Evolutionary conservation across 2,329 filamentous ascomycete species (phyloP).

Genomic region (Capronia epimyces): DNA sequence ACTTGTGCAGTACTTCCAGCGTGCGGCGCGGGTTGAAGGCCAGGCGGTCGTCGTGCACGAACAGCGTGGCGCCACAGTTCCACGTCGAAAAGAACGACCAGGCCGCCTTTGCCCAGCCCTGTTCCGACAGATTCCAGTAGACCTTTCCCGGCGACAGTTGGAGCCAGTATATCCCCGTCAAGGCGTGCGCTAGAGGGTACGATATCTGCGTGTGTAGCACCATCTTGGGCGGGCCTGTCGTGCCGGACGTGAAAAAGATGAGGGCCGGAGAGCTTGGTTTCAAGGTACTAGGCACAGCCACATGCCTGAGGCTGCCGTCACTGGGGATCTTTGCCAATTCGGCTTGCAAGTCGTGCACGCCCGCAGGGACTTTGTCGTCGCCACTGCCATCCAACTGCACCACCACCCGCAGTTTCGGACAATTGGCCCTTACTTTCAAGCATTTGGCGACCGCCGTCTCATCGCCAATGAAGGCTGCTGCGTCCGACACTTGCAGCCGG

Average conservation of each 20-base stretch:
- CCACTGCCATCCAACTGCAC: slow-evolving; percentile 30
- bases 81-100: slow-evolving; percentile 40
- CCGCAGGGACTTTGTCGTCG: slow-evolving; percentile 13
- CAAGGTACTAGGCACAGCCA: slow-evolving; percentile 18
- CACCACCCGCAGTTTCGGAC: slow-evolving; percentile 33
- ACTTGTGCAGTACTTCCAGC: slow-evolving; percentile 34
- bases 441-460: slow-evolving; percentile 34
- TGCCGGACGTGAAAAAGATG: slow-evolving; percentile 40
- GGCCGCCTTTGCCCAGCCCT: slow-evolving; percentile 42
- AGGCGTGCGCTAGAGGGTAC: slow-evolving; percentile 37
- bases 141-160: slow-evolving; percentile 35
- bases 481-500: slow-evolving; percentile 33
- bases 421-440: slow-evolving; percentile 31
- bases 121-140: slow-evolving; percentile 40
- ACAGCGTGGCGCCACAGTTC: slow-evolving; percentile 40
- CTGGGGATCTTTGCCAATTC: slow-evolving; percentile 29
- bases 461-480: slow-evolving; percentile 39
- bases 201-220: slow-evolving; percentile 40
- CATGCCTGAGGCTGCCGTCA: slow-evolving; percentile 25
- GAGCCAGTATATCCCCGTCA: slow-evolving; percentile 39
- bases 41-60: slow-evolving; percentile 38
- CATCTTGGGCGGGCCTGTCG: slow-evolving; percentile 41
- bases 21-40: slow-evolving; percentile 34
- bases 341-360: slow-evolving; percentile 30
- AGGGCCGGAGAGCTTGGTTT: slow-evolving; percentile 33